Conservation (phyloP, 2,329 filamentous ascomycete genomes). For the Pseudofabraea citricarpa region DNA sequence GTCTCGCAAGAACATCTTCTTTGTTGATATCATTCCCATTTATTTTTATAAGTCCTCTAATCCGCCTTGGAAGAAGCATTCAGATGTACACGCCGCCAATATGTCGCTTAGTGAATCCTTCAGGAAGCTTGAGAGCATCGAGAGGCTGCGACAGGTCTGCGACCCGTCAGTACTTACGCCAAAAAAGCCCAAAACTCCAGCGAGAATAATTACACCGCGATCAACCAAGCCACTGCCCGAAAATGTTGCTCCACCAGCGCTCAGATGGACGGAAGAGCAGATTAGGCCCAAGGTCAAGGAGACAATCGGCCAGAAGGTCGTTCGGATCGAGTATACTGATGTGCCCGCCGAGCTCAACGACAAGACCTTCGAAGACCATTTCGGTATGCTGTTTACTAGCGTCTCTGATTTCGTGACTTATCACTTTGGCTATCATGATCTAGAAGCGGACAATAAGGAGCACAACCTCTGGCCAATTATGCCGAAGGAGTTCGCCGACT, state of each 20-base stretch:
- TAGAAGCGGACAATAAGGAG: background rate
- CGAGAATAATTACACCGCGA: no score
- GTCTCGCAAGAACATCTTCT: slow-evolving; percentile 1
- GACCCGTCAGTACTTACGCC: no score
- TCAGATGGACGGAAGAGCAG: background rate
- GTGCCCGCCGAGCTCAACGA: background rate
- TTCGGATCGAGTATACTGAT: background rate
- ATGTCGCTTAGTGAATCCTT: no score
- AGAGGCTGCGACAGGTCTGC: no score
- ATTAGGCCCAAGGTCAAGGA: background rate
- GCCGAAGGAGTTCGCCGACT: slow-evolving; percentile 15
- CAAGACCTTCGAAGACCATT: background rate
- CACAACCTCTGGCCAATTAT: slow-evolving; percentile 1
- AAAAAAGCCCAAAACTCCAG: no score
- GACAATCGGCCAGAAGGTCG: no score
- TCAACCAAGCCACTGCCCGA: no score
- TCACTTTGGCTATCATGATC: background rate
- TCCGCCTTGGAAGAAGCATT: no score
- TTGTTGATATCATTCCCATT: background rate
- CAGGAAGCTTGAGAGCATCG: no score
- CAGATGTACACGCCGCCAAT: no score
- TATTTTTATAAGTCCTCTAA: no score
- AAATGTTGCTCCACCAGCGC: no score
- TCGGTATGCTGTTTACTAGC: background rate
- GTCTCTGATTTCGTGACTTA: background rate